Conservation (phyloP, 371 early-diverging fungal species). For the Saksenaea vasiformis region DNA sequence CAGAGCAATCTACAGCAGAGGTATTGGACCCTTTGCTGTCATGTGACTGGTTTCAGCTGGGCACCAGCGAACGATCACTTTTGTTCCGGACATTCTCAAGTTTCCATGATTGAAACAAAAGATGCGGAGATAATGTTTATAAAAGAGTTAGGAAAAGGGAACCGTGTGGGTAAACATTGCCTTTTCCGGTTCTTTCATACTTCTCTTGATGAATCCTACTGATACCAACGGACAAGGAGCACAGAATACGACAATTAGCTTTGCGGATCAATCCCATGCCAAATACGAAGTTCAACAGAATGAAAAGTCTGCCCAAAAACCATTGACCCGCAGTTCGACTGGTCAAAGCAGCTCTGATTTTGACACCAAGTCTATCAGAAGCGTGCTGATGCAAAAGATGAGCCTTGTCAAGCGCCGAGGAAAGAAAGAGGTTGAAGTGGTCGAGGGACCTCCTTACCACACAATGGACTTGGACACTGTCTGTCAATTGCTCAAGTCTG, state of each 20-base stretch:
- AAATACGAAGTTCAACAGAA: conserved; percentile 12
- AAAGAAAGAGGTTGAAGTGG: conserved; percentile 25
- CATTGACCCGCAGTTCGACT: conserved; percentile 35
- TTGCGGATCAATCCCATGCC: conserved; percentile 20
- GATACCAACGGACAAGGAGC: conserved; percentile 2
- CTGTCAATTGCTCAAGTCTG: conserved; percentile 56
- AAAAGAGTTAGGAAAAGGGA: background rate
- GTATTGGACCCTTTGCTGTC: background rate
- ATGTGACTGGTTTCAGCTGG: background rate
- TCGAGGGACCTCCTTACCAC: conserved; percentile 54
- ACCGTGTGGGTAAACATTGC: conserved; percentile 1
- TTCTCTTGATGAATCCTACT: conserved; percentile 8
- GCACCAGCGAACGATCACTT: background rate
- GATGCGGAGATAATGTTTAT: background rate
- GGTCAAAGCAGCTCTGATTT: conserved; percentile 27
- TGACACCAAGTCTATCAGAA: conserved; percentile 43
- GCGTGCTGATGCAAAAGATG: conserved; percentile 39
- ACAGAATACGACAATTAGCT: conserved; percentile 26
- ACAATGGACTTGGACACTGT: conserved; percentile 61
- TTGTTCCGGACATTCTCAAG: conserved; percentile 1
- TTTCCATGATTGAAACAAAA: background rate
- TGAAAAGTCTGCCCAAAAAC: conserved; percentile 31
- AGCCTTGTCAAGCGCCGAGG: conserved; percentile 29
- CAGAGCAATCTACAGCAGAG: too few species aligned
- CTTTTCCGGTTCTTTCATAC: background rate